phyloP scores from a whole-genome alignment of 2,329 filamentous ascomycete species.

The Coniochaeta prunicola region DNA sequence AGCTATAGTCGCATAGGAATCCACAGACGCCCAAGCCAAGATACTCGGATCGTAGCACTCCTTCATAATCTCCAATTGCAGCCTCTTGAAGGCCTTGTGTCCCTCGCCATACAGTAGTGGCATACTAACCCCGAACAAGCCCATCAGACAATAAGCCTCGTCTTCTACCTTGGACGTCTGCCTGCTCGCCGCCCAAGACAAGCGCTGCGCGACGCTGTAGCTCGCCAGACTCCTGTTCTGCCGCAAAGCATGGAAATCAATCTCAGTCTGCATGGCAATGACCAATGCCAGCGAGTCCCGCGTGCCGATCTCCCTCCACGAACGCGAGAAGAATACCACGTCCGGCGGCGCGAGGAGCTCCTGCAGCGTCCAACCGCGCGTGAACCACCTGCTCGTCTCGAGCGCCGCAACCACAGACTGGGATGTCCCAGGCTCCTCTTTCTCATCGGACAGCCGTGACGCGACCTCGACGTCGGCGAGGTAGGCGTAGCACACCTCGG shows the following conservation, averaged over 20 bases:
- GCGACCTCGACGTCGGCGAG: neutral
- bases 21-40: neutral
- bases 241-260: neutral
- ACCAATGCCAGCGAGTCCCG: neutral
- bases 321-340: neutral
- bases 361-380: constrained; percentile 1
- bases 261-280: neutral
- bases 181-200: constrained; percentile 17
- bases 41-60: neutral
- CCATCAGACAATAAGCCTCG: constrained; percentile 19
- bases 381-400: neutral
- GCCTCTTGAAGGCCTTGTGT: neutral
- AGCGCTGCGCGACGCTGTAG: constrained; percentile 3
- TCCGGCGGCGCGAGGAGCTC: neutral
- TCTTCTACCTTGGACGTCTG: constrained; percentile 17
- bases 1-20: neutral
- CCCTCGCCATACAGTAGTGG: constrained; percentile 18
- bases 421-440: neutral
- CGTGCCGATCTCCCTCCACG: neutral
- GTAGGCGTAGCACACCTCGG: constrained; percentile 2
- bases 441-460: neutral
- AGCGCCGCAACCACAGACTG: neutral
- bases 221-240: neutral
- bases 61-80: neutral
- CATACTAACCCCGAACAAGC: constrained; percentile 20